Conservation (phyloP, 257 asterid genomes). For the Rauvolfia tetraphylla region DNA sequence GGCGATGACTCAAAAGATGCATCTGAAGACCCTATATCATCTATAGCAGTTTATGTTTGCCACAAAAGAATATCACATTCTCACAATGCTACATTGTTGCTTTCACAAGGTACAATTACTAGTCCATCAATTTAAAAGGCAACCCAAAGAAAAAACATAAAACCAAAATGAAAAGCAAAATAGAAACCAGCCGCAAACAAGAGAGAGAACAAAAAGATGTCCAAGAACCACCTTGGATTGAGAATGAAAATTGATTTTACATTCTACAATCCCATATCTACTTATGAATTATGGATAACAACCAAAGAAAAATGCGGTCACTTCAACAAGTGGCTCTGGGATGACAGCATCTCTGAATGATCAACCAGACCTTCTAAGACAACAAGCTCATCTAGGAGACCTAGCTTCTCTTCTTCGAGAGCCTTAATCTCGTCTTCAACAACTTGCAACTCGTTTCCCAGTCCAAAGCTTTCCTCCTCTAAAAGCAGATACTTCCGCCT, state of each 20-base stretch:
- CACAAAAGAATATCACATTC: background rate
- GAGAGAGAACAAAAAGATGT: background rate
- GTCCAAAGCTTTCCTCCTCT: slow-evolving; percentile 71
- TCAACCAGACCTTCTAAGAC: slow-evolving; percentile 83
- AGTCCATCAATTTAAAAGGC: background rate
- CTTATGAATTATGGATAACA: background rate
- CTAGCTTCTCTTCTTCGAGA: slow-evolving; percentile 81
- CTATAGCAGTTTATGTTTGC: too few relatives aligned
- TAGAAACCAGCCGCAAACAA: background rate
- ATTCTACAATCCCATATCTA: slow-evolving; percentile 2
- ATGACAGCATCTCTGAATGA: slow-evolving; percentile 49
- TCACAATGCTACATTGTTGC: too few relatives aligned
- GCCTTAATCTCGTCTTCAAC: slow-evolving; percentile 61
- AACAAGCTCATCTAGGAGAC: slow-evolving; percentile 80
- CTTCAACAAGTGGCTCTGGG: slow-evolving; percentile 33
- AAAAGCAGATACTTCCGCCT: slow-evolving; percentile 71
- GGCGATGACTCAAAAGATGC: too few relatives aligned
- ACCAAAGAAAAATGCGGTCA: slow-evolving; percentile 2
- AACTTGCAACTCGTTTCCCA: slow-evolving; percentile 58
- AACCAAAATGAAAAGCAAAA: background rate
- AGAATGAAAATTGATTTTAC: background rate
- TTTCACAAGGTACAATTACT: background rate
- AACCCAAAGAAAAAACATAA: background rate
- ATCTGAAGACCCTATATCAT: too few relatives aligned
- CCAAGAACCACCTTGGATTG: background rate